Conservation (phyloP, 148 eudicot genomes). For the Camellia japonica region DNA sequence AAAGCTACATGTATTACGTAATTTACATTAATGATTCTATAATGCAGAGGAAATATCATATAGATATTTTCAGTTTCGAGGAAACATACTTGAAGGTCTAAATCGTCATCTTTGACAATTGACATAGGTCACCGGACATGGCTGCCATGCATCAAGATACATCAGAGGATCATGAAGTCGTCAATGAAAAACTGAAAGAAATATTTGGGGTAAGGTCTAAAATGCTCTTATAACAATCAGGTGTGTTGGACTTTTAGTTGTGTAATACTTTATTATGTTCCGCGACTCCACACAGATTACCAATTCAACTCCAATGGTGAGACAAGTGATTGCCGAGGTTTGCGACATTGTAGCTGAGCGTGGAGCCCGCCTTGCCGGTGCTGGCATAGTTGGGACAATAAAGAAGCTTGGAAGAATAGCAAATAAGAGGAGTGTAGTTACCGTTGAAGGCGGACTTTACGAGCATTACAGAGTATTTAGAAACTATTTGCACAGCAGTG, state of each 20-base stretch:
- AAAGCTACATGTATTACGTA: too few relatives aligned
- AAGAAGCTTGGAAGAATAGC: constrained; percentile 39
- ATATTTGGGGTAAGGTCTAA: constrained; percentile 27
- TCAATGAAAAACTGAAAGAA: constrained; percentile 47
- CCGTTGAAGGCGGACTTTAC: constrained; percentile 41
- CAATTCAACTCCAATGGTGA: constrained; percentile 27
- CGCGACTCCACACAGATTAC: constrained; percentile 23
- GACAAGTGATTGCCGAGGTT: constrained; percentile 44
- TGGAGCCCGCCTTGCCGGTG: constrained; percentile 52
- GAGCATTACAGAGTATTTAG: constrained; percentile 44
- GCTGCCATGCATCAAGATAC: constrained; percentile 69
- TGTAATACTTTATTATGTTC: neutral
- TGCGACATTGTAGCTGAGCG: constrained; percentile 56
- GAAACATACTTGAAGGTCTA: neutral
- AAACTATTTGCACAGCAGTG: constrained; percentile 53
- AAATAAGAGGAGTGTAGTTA: constrained; percentile 37
- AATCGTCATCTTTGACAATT: neutral
- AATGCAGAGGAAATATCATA: neutral
- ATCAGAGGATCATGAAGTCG: constrained; percentile 51
- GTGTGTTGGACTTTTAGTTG: too few relatives aligned
- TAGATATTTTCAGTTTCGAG: neutral
- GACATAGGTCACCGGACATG: constrained; percentile 48
- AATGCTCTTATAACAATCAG: neutral
- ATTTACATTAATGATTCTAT: too few relatives aligned
- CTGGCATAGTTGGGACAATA: constrained; percentile 50